Evolutionary conservation across 2,329 filamentous ascomycete genomes (phyloP).

Genomic region (Colletotrichum tamarilloi): DNA sequence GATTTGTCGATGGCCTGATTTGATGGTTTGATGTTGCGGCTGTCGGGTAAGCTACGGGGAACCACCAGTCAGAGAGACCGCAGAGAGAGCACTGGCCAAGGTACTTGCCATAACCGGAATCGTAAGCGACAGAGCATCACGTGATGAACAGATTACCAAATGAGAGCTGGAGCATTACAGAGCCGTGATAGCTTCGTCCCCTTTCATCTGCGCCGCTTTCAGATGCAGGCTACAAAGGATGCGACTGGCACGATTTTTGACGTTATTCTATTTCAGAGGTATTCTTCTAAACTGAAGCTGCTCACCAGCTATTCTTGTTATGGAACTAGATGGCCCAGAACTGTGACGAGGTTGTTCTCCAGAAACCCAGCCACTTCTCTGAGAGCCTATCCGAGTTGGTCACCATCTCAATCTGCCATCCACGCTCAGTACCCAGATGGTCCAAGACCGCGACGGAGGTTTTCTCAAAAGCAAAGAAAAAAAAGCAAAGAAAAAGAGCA

Average conservation of each 20-base stretch:
- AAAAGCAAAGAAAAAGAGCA: no score
- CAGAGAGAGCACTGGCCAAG: constrained; percentile 34
- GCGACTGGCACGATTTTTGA: not conserved
- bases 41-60: constrained; percentile 34
- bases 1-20: constrained; percentile 63
- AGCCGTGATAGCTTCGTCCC: not conserved
- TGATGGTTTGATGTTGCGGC: constrained; percentile 45
- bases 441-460: no score
- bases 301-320: not conserved
- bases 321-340: no score
- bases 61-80: constrained; percentile 10
- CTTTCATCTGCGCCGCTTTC: not conserved
- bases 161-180: constrained; percentile 26
- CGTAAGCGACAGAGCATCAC: constrained; percentile 31
- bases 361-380: not conserved
- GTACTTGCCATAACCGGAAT: constrained; percentile 37
- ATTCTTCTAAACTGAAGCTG: not conserved
- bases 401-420: not conserved
- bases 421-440: no score
- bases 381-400: not conserved
- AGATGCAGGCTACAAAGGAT: not conserved
- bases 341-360: not conserved
- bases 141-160: constrained; percentile 25
- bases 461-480: no score
- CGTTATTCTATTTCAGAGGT: not conserved